Base-by-base conservation (phyloP, 352 stramenopile genomes). In the Phytophthora citricola region DNA sequence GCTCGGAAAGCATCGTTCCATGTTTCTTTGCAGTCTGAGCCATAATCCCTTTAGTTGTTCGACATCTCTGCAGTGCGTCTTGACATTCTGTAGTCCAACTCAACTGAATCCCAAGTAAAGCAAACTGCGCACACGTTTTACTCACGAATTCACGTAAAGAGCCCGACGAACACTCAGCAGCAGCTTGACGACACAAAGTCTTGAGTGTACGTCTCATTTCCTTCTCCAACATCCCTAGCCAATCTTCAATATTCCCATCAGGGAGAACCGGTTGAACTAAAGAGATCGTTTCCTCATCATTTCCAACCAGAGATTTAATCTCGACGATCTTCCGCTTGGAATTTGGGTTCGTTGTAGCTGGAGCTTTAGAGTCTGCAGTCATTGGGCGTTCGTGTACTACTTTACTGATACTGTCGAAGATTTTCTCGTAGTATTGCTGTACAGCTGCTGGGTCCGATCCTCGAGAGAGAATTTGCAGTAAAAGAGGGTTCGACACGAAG, bases 401-500 rank as follows among this genome's bases (percentile, higher is more conserved):
- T 29, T 92, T 77, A 59, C 84, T 82, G 26, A 95, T 82, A 12
- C 78, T 81, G 51, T 93, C 87, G 52, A 95, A 96, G 46, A 96
- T 89, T 58, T 95, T 96, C 49, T 95, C 85, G 67, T 96, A 96
- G 60, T 94, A 94, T 50, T 89, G 87, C 77, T 96, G 89, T 4
- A 96, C 79, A 0, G 79, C 79, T 10, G 73, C 59, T 0, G 87
- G 85, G 52, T 97, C 89, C 0, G 86, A 95, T 7, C 91, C 91
- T 52, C 92, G 84, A 22, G 85, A 96, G 6, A 98, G 66, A 44
- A 97, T 94, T n/a, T 93, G 69, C 7, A 98, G 76, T 41, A 98
- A 62, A 1, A 96, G 75, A n/a, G 91, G 87, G 54, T 97, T 97
- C 1, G 90, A 97, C 1, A 97, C 91, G 41, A 98, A 97, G 75